These are phyloP conservation scores for Moniliophthora roreri DNA, from an alignment of 1,284 basidiomycete genomes.

Conservation along the genomic window DNA sequence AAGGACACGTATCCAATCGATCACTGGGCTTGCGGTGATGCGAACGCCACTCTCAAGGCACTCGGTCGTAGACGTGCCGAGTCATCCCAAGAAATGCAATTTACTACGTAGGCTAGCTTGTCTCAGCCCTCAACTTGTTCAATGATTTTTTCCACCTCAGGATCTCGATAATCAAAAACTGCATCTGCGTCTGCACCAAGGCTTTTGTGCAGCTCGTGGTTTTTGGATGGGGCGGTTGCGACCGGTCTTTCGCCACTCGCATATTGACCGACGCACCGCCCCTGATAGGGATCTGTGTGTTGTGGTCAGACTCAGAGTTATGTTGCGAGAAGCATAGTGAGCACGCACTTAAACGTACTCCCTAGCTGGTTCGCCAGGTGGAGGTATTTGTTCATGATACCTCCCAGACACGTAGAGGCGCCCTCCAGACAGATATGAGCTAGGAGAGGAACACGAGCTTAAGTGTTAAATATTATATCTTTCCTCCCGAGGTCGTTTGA, in stretches of 20 bases:
- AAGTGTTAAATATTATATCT: conserved; percentile 24
- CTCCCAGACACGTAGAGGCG: conserved; percentile 26
- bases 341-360: conserved; percentile 16
- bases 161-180: conserved; percentile 33
- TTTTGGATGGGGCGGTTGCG: conserved; percentile 32
- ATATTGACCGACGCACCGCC: conserved; percentile 37
- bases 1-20: too few relatives aligned
- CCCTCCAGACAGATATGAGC: conserved; percentile 27
- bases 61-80: conserved; percentile 14
- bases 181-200: conserved; percentile 35
- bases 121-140: conserved; percentile 11
- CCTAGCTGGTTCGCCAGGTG: conserved; percentile 15
- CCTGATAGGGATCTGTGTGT: conserved; percentile 36
- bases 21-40: too few relatives aligned
- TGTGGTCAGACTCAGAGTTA: background rate
- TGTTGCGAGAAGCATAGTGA: background rate
- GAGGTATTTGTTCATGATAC: conserved; percentile 21
- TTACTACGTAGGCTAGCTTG: conserved; percentile 19
- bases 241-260: conserved; percentile 39
- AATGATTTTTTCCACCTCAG: conserved; percentile 22
- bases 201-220: conserved; percentile 2
- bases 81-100: conserved; percentile 19
- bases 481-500: conserved; percentile 12
- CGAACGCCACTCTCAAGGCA: conserved; percentile 11
- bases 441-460: conserved; percentile 27